phyloP scores from a whole-genome alignment of 495 filamentous ascomycete genomes.

The Lasiosphaeria miniovina region DNA sequence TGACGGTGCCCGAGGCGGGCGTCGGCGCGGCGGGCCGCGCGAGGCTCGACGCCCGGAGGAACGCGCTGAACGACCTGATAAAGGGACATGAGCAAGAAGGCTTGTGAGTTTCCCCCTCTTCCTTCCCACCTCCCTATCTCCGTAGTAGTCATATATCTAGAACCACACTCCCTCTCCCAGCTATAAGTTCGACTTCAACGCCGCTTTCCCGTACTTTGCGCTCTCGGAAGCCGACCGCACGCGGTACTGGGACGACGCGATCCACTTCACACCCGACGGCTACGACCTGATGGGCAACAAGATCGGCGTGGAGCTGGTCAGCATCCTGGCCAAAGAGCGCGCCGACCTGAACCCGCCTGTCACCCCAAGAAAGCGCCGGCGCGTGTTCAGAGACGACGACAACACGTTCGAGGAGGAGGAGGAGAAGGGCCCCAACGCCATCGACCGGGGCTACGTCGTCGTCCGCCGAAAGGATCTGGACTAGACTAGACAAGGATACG shows the following conservation, averaged over 20 bases:
- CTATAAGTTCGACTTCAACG: constrained; percentile 53
- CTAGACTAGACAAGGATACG: constrained; percentile 11
- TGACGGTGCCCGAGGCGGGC: constrained; percentile 57
- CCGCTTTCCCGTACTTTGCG: constrained; percentile 49
- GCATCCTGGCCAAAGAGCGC: constrained; percentile 38
- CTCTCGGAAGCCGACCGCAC: constrained; percentile 41
- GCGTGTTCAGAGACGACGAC: constrained; percentile 35
- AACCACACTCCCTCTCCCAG: constrained; percentile 20
- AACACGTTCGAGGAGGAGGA: constrained; percentile 41
- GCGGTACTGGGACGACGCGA: constrained; percentile 57
- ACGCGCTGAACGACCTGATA: constrained; percentile 53
- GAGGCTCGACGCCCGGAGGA: constrained; percentile 37
- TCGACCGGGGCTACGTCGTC: constrained; percentile 46
- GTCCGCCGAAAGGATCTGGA: constrained; percentile 44
- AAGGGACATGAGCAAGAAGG: constrained; percentile 39
- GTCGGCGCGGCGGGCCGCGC: constrained; percentile 2
- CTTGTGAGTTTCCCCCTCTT: constrained; percentile 39
- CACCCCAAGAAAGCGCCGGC: constrained; percentile 30
- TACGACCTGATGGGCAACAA: constrained; percentile 58
- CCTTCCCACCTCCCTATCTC: neutral
- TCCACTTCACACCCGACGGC: constrained; percentile 58
- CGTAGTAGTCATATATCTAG: neutral
- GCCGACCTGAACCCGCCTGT: constrained; percentile 18
- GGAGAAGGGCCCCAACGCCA: constrained; percentile 30
- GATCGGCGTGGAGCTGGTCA: constrained; percentile 47